Evolutionary conservation across 371 early-diverging fungal species (phyloP).

Genomic region (Paraphysoderma sedebokerense): DNA sequence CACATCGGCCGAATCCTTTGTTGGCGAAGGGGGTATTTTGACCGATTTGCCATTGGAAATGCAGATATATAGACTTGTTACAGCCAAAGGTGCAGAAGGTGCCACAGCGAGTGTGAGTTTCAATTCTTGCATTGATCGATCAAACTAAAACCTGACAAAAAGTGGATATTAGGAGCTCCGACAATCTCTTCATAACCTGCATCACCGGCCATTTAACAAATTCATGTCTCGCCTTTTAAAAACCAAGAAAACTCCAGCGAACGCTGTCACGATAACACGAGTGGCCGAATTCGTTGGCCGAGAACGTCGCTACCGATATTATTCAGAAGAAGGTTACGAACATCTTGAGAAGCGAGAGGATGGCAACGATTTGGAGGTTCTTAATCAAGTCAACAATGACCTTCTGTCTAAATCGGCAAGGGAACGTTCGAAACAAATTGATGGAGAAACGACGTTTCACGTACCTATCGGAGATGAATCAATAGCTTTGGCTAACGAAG

Average conservation of each 20-base stretch:
- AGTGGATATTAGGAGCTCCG: too few relatives aligned
- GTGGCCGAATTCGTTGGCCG: slow-evolving; percentile 16
- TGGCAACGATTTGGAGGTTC: too few relatives aligned
- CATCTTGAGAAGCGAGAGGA: too few relatives aligned
- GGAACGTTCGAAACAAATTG: too few relatives aligned
- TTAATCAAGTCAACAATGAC: too few relatives aligned
- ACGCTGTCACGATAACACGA: slow-evolving; percentile 4
- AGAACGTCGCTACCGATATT: slow-evolving; percentile 23
- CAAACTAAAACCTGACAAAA: too few relatives aligned
- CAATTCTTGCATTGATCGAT: too few relatives aligned
- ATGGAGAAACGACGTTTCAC: too few relatives aligned
- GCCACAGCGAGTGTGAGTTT: slow-evolving; percentile 8
- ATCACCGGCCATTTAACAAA: slow-evolving; percentile 9
- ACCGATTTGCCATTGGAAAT: slow-evolving; percentile 19
- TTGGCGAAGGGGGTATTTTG: slow-evolving; percentile 13
- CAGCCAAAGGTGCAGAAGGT: slow-evolving; percentile 11
- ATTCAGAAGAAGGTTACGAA: slow-evolving; percentile 7
- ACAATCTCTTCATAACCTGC: slow-evolving; percentile 11
- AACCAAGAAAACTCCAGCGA: slow-evolving; percentile 2
- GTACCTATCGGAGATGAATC: too few relatives aligned
- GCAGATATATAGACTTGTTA: slow-evolving; percentile 19
- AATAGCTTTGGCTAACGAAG: too few relatives aligned
- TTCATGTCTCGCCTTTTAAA: slow-evolving; percentile 8
- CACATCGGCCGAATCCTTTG: not conserved
- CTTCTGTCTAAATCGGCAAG: too few relatives aligned